Conservation (phyloP, 331 rosid genomes). For the Prunus yedoensis region DNA sequence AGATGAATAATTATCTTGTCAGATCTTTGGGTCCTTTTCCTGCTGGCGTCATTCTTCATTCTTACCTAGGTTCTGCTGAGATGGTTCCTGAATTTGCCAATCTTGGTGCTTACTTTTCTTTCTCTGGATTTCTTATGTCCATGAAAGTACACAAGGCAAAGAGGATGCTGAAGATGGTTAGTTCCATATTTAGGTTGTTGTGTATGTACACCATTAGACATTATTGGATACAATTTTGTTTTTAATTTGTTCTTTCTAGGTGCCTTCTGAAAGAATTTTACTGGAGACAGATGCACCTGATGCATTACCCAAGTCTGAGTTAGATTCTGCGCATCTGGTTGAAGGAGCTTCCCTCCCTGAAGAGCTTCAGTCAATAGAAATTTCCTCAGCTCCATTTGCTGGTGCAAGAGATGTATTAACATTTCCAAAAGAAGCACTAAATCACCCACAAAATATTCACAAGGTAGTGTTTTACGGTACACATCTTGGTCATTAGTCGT, state of each 20-base stretch:
- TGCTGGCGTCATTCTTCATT: slow-evolving; percentile 88
- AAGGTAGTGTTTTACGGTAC: slow-evolving; percentile 30
- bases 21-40: slow-evolving; percentile 89
- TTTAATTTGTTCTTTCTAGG: slow-evolving; percentile 38
- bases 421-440: slow-evolving; percentile 62
- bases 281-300: slow-evolving; percentile 97
- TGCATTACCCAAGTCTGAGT: slow-evolving; percentile 61
- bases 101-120: slow-evolving; percentile 85
- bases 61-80: slow-evolving; percentile 91
- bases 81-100: slow-evolving; percentile 84
- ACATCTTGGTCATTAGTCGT: background rate
- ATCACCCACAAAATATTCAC: slow-evolving; percentile 79
- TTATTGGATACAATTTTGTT: slow-evolving; percentile 16
- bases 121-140: slow-evolving; percentile 86
- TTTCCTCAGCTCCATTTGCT: slow-evolving; percentile 25
- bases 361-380: slow-evolving; percentile 30
- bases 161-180: slow-evolving; percentile 71
- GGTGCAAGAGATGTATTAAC: slow-evolving; percentile 27
- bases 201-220: background rate
- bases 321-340: slow-evolving; percentile 48
- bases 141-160: slow-evolving; percentile 71
- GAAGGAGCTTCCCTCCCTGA: slow-evolving; percentile 52
- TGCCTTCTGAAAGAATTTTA: slow-evolving; percentile 71
- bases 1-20: slow-evolving; percentile 26
- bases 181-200: background rate